Conservation (phyloP, 257 asterid species). For the Plantago ovata region DNA sequence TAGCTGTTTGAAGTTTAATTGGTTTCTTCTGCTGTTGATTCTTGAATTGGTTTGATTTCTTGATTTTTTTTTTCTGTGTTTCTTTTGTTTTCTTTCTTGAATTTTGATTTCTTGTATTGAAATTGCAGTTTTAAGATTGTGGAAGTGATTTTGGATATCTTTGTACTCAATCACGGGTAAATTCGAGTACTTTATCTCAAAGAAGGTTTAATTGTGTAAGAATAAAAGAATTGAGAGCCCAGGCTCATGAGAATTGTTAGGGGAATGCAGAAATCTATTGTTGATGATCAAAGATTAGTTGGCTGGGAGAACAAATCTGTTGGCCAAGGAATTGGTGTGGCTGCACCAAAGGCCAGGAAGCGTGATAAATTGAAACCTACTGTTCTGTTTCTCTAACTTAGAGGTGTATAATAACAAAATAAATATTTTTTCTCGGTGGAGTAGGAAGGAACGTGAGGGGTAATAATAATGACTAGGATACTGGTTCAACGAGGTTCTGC, state of each 20-base stretch:
- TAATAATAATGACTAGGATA: constrained; percentile 77
- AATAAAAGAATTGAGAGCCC: constrained; percentile 51
- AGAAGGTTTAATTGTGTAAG: constrained; percentile 60
- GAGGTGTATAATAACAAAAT: constrained; percentile 25
- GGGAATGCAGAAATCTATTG: constrained; percentile 97
- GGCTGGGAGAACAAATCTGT: constrained; percentile 72
- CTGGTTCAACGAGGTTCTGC: constrained; percentile 85
- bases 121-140: constrained; percentile 49
- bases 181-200: constrained; percentile 49
- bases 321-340: constrained; percentile 75
- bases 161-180: constrained; percentile 45
- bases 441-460: constrained; percentile 34
- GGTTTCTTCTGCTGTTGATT: background rate
- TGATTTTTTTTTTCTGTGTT: constrained; percentile 3
- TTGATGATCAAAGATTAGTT: constrained; percentile 54
- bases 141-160: constrained; percentile 34
- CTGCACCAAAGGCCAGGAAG: constrained; percentile 86
- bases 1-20: constrained; percentile 11
- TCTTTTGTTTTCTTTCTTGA: constrained; percentile 4
- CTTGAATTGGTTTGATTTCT: constrained; percentile 1
- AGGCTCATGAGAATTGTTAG: constrained; percentile 99
- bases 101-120: constrained; percentile 27
- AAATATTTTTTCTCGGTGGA: constrained; percentile 18
- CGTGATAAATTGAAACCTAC: constrained; percentile 71
- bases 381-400: constrained; percentile 43